Base-by-base conservation (phyloP, 768 basidiomycete species). In the Mrakia hoshinonis region DNA sequence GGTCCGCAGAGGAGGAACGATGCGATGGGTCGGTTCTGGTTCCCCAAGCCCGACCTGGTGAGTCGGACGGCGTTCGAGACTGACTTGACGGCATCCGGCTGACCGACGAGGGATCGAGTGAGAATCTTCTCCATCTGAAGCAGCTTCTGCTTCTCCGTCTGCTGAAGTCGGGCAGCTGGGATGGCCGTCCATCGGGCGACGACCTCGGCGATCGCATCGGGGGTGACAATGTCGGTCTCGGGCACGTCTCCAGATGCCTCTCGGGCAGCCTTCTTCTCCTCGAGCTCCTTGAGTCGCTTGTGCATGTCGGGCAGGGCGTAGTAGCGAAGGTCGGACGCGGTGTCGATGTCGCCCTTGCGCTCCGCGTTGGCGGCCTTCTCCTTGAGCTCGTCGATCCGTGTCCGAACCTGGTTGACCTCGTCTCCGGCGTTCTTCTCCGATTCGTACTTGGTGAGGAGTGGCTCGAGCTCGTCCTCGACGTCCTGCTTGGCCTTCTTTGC, bases 111-210 rank as follows among this genome's bases (percentile, higher is more conserved):
- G 11, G 62, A 76, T 55, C 76, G 76, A 6, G 78, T 72, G 65
- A 81, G 76, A 43, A 79, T 76, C 71, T 78, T 79, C 63, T 81
- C 80, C 67, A 81, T 75, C 63, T 76, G 76, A 6, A 81, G 76
- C 1, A 81, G 73, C 73, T 80, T 80, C 65, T 72, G 64, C 12
- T 51, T 60, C n/a, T 72, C 70, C 31, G 55, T 61, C 15, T 47
- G n/a, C 70, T 47, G 55, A 12, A 67, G 52, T 1, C 58, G 64
- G 36, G 39, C 51, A 7, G 95, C 89, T 2, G 95, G 95, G 69
- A 98, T 91, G 52, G 87, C 87, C 4, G 92, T 95, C 93, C 93
- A 97, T 69, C 89, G 85, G 24, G 86, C 89, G 31, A 98, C 92
- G 73, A 98, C 93, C 78, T 94, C 91, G 22, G 92, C 91, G 72